These are phyloP conservation scores for Pyricularia grisea DNA, from an alignment of 2,329 filamentous ascomycete genomes.

Conservation along the genomic window DNA sequence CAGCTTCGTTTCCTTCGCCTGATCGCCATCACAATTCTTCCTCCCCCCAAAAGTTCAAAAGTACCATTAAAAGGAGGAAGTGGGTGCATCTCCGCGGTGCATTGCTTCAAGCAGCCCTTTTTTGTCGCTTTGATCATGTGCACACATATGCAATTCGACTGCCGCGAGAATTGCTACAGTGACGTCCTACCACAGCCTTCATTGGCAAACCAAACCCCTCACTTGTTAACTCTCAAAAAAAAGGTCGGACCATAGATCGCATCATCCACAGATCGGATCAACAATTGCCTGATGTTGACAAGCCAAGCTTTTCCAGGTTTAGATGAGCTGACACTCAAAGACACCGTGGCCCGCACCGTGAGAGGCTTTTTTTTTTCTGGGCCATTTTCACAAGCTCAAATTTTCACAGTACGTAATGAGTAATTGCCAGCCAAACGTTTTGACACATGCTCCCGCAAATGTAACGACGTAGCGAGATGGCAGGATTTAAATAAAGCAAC, in stretches of 20 bases:
- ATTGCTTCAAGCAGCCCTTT: too few species aligned
- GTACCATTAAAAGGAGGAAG: background rate
- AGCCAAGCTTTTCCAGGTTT: background rate
- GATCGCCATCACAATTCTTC: background rate
- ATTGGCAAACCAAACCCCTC: background rate
- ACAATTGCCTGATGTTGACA: background rate
- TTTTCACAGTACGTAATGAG: too few species aligned
- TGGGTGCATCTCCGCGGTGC: background rate
- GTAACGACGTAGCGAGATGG: too few species aligned
- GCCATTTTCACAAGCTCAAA: background rate
- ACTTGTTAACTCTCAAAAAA: background rate
- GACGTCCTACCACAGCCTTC: background rate
- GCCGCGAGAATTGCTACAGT: background rate
- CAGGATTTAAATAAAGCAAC: too few species aligned
- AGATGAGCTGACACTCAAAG: background rate
- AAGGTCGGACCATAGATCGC: background rate
- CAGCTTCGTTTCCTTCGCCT: background rate
- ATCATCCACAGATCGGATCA: background rate
- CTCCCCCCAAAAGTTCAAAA: background rate
- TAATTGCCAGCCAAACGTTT: too few species aligned
- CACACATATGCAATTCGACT: background rate
- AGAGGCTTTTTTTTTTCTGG: background rate
- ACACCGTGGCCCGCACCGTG: background rate
- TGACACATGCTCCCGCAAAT: too few species aligned
- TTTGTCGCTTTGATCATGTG: background rate